Conservation (phyloP, 2,329 filamentous ascomycete genomes). For the Ilyonectria robusta region DNA sequence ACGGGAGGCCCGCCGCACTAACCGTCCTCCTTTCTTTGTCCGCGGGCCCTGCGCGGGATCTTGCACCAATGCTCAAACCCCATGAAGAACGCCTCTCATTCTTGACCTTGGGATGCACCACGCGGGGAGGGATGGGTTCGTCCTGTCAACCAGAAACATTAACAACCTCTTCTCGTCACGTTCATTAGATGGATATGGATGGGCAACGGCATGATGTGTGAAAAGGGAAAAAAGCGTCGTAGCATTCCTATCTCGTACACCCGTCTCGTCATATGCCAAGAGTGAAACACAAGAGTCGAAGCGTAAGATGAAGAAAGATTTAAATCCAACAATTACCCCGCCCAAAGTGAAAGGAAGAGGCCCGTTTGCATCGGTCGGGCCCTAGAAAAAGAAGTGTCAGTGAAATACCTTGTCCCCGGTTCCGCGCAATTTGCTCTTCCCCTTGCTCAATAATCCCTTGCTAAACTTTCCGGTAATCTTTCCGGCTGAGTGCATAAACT, state of each 20-base stretch:
- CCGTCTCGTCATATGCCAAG: conserved; percentile 53
- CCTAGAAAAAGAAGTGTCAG: conserved; percentile 62
- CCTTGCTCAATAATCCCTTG: conserved; percentile 92
- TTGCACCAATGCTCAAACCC: conserved; percentile 56
- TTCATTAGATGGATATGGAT: conserved; percentile 46
- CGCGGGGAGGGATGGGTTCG: conserved; percentile 52
- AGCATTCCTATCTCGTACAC: conserved; percentile 60
- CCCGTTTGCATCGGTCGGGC: conserved; percentile 48
- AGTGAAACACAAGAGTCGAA: conserved; percentile 48
- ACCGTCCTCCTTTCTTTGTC: conserved; percentile 36
- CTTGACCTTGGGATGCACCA: conserved; percentile 55
- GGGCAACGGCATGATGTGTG: conserved; percentile 47
- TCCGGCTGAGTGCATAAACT: conserved; percentile 87
- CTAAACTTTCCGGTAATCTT: conserved; percentile 91
- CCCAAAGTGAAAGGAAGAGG: conserved; percentile 44
- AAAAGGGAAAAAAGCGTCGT: conserved; percentile 52
- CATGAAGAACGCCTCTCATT: conserved; percentile 61
- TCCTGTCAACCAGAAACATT: conserved; percentile 55
- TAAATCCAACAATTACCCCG: conserved; percentile 48
- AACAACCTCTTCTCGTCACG: conserved; percentile 52
- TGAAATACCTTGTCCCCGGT: conserved; percentile 91
- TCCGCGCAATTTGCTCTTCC: conserved; percentile 84
- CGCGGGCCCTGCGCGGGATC: conserved; percentile 46
- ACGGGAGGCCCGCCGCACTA: conserved; percentile 31
- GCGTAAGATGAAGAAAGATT: conserved; percentile 50